Conservation (phyloP, 140 eudicot species). For the Bidens hawaiensis region DNA sequence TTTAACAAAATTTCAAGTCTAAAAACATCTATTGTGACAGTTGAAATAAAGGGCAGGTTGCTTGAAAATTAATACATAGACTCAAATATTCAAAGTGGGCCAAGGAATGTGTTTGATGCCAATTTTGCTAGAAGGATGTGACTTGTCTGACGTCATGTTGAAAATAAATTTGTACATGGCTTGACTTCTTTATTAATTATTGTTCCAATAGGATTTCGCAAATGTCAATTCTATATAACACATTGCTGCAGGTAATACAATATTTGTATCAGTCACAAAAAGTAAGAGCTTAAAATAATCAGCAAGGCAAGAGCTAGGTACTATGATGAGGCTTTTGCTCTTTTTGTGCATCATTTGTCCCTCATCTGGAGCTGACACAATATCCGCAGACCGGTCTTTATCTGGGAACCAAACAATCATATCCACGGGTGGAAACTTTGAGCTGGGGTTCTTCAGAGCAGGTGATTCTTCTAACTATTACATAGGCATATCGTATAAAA, state of each 20-base stretch:
- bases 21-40: too few species aligned
- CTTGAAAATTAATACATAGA: too few species aligned
- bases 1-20: too few species aligned
- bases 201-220: too few species aligned
- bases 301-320: too few species aligned
- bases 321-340: constrained; percentile 9
- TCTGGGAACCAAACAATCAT: constrained; percentile 50
- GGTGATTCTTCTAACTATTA: constrained; percentile 51
- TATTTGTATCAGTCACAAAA: constrained; percentile 1
- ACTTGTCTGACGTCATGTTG: too few species aligned
- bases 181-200: too few species aligned
- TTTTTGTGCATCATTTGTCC: constrained; percentile 14
- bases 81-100: too few species aligned
- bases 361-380: constrained; percentile 37
- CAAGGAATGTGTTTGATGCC: too few species aligned
- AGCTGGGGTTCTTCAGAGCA: constrained; percentile 55
- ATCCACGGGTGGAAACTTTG: constrained; percentile 47
- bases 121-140: too few species aligned
- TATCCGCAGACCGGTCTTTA: constrained; percentile 39
- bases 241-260: background rate
- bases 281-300: background rate
- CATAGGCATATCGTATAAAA: constrained; percentile 58
- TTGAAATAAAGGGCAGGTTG: too few species aligned
- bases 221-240: constrained; percentile 11
- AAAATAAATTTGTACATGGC: too few species aligned